Evolutionary conservation across 2,329 filamentous ascomycete genomes (phyloP).

Genomic region (Ophiostoma sp.): DNA sequence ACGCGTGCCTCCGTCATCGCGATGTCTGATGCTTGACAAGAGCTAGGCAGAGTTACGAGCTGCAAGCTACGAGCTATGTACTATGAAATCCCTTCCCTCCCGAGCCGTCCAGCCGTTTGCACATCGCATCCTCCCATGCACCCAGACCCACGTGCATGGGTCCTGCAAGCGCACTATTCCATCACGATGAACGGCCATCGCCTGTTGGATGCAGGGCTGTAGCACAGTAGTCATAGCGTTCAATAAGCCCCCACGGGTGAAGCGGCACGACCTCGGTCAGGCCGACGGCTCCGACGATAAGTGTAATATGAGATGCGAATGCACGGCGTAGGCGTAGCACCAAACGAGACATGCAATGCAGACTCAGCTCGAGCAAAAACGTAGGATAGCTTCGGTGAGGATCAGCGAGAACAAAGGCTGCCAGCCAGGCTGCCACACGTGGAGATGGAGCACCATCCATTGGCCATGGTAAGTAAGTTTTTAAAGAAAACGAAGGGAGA

Average conservation of each 20-base stretch:
- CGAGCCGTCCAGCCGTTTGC: neutral
- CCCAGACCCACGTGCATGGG: neutral
- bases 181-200: neutral
- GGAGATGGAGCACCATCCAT: neutral
- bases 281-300: neutral
- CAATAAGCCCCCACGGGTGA: neutral
- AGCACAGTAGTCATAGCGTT: neutral
- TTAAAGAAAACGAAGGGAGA: no score
- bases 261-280: slow-evolving; percentile 4
- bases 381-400: neutral
- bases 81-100: no score
- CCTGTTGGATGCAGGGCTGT: neutral
- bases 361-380: neutral
- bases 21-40: no score
- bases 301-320: neutral
- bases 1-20: no score
- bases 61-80: neutral
- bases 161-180: neutral
- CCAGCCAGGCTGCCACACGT: neutral
- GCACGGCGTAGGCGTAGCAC: neutral
- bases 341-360: neutral
- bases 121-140: neutral
- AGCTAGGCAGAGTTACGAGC: no score
- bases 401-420: neutral
- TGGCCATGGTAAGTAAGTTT: neutral